A percentile compares a stretch with the other conserved stretches of the same genome.
phyloP scores from a whole-genome alignment of 176 grass and related monocot species.

The Musa beccarii region DNA sequence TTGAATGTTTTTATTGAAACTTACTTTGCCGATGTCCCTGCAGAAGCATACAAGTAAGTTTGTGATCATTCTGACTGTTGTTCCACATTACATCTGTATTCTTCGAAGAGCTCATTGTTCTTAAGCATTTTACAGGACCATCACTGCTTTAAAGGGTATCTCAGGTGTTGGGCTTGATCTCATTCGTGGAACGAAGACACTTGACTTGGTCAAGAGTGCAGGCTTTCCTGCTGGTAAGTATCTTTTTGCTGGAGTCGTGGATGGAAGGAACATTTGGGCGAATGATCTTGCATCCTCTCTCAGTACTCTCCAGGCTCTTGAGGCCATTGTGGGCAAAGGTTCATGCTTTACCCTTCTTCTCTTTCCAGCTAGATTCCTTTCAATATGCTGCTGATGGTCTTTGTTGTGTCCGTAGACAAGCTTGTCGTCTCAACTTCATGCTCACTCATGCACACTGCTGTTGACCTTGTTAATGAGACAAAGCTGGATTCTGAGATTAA shows the following conservation, averaged over 20 bases:
- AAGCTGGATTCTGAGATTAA: constrained; percentile 85
- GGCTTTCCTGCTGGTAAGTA: constrained; percentile 79
- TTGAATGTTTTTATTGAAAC: constrained; percentile 77
- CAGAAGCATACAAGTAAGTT: constrained; percentile 79
- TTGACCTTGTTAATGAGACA: constrained; percentile 90
- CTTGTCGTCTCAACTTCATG: constrained; percentile 89
- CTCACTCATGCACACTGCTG: constrained; percentile 87
- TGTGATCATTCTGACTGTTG: neutral
- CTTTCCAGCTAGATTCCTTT: neutral
- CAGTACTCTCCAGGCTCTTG: constrained; percentile 55
- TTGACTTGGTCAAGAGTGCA: constrained; percentile 58
- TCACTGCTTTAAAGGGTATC: constrained; percentile 60
- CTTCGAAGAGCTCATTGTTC: neutral
- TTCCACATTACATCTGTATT: neutral
- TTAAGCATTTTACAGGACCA: constrained; percentile 39
- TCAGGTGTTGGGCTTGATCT: constrained; percentile 88
- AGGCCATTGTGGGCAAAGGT: constrained; percentile 73
- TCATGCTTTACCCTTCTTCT: constrained; percentile 2
- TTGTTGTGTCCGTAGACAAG: constrained; percentile 42
- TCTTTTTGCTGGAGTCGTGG: constrained; percentile 88
- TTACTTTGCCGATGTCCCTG: constrained; percentile 82
- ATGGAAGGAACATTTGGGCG: constrained; percentile 94
- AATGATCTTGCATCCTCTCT: constrained; percentile 81
- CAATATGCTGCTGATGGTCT: neutral
- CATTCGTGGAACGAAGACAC: constrained; percentile 73